These are phyloP conservation scores for Amanita rubescens DNA, from an alignment of 768 basidiomycete species.

Conservation along the genomic window DNA sequence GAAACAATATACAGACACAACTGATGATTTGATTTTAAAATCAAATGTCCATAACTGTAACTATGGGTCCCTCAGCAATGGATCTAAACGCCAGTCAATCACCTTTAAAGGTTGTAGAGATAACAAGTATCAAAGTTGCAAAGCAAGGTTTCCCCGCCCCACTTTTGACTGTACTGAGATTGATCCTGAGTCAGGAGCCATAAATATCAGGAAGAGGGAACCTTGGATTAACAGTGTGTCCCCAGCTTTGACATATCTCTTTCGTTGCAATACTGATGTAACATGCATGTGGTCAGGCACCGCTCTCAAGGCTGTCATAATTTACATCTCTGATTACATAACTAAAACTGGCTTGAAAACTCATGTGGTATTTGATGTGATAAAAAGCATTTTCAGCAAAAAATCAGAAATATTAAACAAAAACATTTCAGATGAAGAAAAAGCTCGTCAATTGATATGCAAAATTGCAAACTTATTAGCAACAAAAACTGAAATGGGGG, in stretches of 20 bases:
- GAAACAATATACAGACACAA: neutral
- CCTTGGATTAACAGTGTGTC: constrained; percentile 23
- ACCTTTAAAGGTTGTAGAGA: constrained; percentile 7
- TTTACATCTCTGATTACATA: constrained; percentile 27
- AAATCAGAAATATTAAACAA: constrained; percentile 8
- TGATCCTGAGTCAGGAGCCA: constrained; percentile 17
- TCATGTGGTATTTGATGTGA: constrained; percentile 16
- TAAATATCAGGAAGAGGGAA: constrained; percentile 21
- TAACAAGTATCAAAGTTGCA: constrained; percentile 15
- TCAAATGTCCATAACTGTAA: neutral
- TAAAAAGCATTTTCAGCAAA: neutral
- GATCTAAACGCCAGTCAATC: neutral
- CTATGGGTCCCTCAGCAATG: neutral
- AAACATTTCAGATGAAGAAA: neutral
- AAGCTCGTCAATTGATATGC: constrained; percentile 11
- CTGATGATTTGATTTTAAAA: too few species aligned
- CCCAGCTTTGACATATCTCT: constrained; percentile 17
- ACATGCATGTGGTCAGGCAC: constrained; percentile 26
- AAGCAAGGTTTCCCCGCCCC: constrained; percentile 20
- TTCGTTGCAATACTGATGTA: constrained; percentile 26
- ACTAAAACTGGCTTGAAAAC: constrained; percentile 23
- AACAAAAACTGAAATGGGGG: constrained; percentile 20
- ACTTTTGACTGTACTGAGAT: constrained; percentile 8
- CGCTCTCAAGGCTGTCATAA: constrained; percentile 24
- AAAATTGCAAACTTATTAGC: constrained; percentile 23